phyloP scores from a whole-genome alignment of 768 basidiomycete genomes.

The Serendipita sp. region DNA sequence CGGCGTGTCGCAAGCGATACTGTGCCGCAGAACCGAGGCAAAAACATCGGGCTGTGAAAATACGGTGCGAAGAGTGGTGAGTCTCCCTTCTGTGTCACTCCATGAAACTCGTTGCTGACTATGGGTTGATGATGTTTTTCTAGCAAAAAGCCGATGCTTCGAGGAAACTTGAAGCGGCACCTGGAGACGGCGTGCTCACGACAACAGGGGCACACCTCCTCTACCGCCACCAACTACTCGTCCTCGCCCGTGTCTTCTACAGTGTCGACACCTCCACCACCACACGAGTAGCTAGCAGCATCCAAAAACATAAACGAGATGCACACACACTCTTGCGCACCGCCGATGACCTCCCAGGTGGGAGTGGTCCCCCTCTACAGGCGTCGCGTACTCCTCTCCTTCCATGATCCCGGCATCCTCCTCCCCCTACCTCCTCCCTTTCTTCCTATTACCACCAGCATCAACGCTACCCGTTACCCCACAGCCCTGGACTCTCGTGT shows the following conservation, averaged over 20 bases:
- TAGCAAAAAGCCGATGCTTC: background rate
- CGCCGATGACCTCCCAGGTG: too few relatives aligned
- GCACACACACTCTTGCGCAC: too few relatives aligned
- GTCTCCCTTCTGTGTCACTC: background rate
- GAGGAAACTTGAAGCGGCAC: background rate
- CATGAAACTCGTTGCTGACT: background rate
- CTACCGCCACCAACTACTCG: background rate
- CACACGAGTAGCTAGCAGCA: background rate
- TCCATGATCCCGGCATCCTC: too few relatives aligned
- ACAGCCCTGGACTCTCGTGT: too few relatives aligned
- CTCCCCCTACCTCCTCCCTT: too few relatives aligned
- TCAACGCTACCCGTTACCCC: too few relatives aligned
- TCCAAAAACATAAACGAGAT: too few relatives aligned
- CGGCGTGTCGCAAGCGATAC: background rate
- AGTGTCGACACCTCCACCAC: background rate
- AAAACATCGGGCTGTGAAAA: background rate
- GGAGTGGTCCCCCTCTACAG: too few relatives aligned
- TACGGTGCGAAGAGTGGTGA: background rate
- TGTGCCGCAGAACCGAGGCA: background rate
- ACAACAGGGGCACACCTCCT: background rate
- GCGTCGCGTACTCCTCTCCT: background rate
- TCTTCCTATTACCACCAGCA: too few relatives aligned
- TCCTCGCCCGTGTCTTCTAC: background rate
- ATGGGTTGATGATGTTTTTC: too few relatives aligned
- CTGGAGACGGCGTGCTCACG: background rate